phyloP scores from a whole-genome alignment of 176 grass and related monocot genomes.

The Oropetium thomaeum region DNA sequence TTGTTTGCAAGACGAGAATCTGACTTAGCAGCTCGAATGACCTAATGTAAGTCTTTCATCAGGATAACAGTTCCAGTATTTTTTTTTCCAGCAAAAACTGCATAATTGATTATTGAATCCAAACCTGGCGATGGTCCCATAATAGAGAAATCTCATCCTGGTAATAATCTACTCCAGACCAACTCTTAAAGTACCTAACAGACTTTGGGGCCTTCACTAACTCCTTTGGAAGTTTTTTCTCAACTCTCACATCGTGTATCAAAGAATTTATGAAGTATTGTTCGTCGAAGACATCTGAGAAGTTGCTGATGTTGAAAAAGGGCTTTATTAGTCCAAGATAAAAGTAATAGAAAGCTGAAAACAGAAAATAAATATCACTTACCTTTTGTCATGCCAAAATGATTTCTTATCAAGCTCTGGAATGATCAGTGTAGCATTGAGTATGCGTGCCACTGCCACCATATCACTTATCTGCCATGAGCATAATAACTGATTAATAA shows the following conservation, averaged over 20 bases:
- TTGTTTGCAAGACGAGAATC: slow-evolving; percentile 99
- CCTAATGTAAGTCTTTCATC: slow-evolving; percentile 47
- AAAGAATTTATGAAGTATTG: slow-evolving; percentile 75
- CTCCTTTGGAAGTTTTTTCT: slow-evolving; percentile 73
- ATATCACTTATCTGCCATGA: slow-evolving; percentile 84
- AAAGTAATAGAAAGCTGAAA: slow-evolving; percentile 7
- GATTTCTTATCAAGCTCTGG: slow-evolving; percentile 96
- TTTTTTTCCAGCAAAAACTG: slow-evolving; percentile 9
- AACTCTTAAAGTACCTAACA: slow-evolving; percentile 89
- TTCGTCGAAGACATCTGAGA: slow-evolving; percentile 95
- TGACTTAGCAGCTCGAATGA: slow-evolving; percentile 95
- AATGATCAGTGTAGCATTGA: slow-evolving; percentile 89
- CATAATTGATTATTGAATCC: slow-evolving; percentile 28
- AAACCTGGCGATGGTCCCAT: slow-evolving; percentile 78
- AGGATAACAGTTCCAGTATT: slow-evolving; percentile 31
- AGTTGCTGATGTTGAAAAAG: slow-evolving; percentile 65
- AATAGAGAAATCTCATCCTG: slow-evolving; percentile 65
- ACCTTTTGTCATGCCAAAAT: slow-evolving; percentile 96
- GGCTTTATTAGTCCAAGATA: slow-evolving; percentile 7
- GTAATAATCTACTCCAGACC: slow-evolving; percentile 87
- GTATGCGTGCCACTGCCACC: slow-evolving; percentile 74
- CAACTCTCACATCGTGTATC: slow-evolving; percentile 70
- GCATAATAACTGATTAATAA: slow-evolving; percentile 12
- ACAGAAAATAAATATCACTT: not conserved
- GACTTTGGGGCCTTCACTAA: slow-evolving; percentile 61